Conservation (phyloP, 2,329 filamentous ascomycete species). For the Claviceps sorghi region DNA sequence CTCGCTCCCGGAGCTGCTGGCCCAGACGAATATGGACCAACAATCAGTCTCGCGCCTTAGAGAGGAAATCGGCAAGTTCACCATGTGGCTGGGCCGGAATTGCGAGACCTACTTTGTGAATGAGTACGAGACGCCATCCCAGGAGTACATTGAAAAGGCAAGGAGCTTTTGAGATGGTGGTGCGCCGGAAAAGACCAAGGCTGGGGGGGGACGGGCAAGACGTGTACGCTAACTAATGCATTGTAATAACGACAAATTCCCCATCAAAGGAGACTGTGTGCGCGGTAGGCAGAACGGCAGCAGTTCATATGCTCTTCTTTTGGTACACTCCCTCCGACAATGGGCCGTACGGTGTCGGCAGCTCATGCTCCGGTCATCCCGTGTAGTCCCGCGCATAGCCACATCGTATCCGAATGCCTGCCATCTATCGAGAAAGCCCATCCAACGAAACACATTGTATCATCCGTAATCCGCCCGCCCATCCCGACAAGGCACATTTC, state of each 20-base stretch:
- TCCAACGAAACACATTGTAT: too few species aligned
- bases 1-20: slow-evolving; percentile 79
- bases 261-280: not conserved
- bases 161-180: slow-evolving; percentile 23
- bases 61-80: slow-evolving; percentile 78
- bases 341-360: too few species aligned
- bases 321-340: not conserved
- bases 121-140: slow-evolving; percentile 58
- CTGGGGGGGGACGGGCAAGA: too few species aligned
- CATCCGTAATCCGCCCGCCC: too few species aligned
- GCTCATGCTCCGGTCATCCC: too few species aligned
- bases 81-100: slow-evolving; percentile 68
- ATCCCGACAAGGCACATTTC: not conserved
- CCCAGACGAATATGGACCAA: slow-evolving; percentile 95
- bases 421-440: too few species aligned
- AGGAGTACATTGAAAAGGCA: slow-evolving; percentile 59
- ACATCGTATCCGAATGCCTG: too few species aligned
- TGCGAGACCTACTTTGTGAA: slow-evolving; percentile 62
- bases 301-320: not conserved
- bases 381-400: too few species aligned
- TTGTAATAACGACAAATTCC: not conserved
- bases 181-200: too few species aligned
- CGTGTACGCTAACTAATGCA: not conserved
- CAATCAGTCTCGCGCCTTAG: slow-evolving; percentile 79
- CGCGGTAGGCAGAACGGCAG: not conserved